Evolutionary conservation across 352 stramenopile species (phyloP), one percentile per base, ranked within the genome.

Genomic region (Pythium brassicae): DNA sequence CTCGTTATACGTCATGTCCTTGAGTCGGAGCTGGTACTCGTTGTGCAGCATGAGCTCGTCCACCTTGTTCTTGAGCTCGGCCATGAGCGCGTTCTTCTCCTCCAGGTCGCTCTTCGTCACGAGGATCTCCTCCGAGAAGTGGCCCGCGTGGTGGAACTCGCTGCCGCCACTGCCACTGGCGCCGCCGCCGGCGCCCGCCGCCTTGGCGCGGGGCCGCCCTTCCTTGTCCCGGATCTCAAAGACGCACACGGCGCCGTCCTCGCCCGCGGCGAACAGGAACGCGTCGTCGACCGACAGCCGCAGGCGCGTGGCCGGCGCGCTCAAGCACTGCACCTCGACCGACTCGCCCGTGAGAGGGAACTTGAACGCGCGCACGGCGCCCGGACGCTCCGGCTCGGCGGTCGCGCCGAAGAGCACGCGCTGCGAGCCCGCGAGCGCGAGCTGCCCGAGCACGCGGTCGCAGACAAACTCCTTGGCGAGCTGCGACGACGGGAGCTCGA

Each of bases 1-100:
- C 57, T 98, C 93, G 50, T 86, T 89, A 72, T 97, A 97, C 54
- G 92, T 97, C 90, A 98, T 97, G 60, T 98, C 92, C 56, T 97
- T 97, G 17, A 98, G 72, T 12, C 93, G 80, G 23, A 98, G 65
- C 55, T 98, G 89, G 65, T 98, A 98, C 53, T 98, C 94, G 62
- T 98, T 98, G 60, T 98, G 87, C 17, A 97, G 74, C 65, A 87
- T 94, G 12, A 98, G 75, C 56, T 98, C 90, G 55, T 98, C 93
- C 15, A 98, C 88, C 72, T 98, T 97, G 63, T 82, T 95, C 63
- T 95, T 95, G n/a, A 98, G 71, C 61, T 98, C 92, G 55, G 86
- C 48, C 82, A 97, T 97, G 34, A 93, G 61, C 20, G 71, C 78
- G 47, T 94, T 92, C 59, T 96, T 96, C 64, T 98, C 93, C 61